Percentiles rank a stretch among this genome's conserved stretches.
Conservation (phyloP, 2,329 filamentous ascomycete species). For the Davidsoniella eucalypti region DNA sequence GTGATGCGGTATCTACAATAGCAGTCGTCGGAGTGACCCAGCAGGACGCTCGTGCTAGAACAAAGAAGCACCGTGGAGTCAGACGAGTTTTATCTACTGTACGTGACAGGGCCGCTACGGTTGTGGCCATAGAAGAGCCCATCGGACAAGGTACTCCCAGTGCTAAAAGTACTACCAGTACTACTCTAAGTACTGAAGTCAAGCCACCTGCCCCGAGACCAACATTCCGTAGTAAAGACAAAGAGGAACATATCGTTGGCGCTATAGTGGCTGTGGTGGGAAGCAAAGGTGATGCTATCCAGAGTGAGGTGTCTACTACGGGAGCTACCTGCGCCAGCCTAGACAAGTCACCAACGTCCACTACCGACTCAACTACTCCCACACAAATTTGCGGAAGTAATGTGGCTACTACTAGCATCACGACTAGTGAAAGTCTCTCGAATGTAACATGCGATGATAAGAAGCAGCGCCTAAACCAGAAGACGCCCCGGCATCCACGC, state of each 20-base stretch:
- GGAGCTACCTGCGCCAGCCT: no score
- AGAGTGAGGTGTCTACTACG: no score
- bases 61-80: constrained; percentile 2
- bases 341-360: no score
- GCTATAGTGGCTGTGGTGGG: background rate
- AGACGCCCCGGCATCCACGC: no score
- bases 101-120: background rate
- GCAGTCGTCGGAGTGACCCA: constrained; percentile 1
- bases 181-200: no score
- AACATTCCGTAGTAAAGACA: background rate
- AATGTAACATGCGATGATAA: no score
- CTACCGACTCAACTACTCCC: no score
- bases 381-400: no score
- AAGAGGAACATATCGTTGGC: background rate
- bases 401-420: no score
- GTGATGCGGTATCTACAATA: constrained; percentile 1
- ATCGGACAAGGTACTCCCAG: background rate
- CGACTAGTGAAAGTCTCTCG: no score
- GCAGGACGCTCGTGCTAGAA: background rate
- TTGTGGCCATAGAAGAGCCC: background rate
- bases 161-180: background rate
- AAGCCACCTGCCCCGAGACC: background rate
- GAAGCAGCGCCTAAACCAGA: no score
- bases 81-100: constrained; percentile 9
- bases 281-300: background rate